Evolutionary conservation across 371 early-diverging fungal genomes (phyloP), one percentile per base, ranked within the genome.

Genomic region (Mortierella sp.): DNA sequence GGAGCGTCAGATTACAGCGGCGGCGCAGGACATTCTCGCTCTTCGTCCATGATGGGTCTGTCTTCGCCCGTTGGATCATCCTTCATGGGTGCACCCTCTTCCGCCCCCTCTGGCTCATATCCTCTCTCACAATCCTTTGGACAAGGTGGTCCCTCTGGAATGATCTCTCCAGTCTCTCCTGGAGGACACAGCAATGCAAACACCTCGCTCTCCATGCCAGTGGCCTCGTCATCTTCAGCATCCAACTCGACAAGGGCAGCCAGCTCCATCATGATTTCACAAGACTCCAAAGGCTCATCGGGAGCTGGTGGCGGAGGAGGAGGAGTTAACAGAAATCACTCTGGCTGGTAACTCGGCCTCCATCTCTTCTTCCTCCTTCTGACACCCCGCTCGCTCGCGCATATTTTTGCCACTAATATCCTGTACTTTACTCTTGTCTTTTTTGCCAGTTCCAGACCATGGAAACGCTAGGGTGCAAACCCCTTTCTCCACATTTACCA

Each of bases 21-120:
- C 31, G 75, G 76, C 24, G 34, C 45, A 34, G 68, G 63, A 14
- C 85, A 81, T 58, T 79, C 85, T 0, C 81, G 85, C n/a, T 73
- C 81, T 9, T 80, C 84, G 7, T 81, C 81, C 11, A 75, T 84
- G 85, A 84, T 81, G 81, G 76, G 81, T n/a, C 28, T 84, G 13
- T 81, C 85, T 6, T 79, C 85, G 0, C 81, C 85, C 3, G 81
- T 63, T 21, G 81, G 85, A 34, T 83, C 82, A 7, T 84, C 84
- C n/a, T 80, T 84, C 70, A 76, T 84, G 79, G 60, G 75, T 5
- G 70, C 83, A 1, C 70, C 84, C 3, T 75, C 84, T 13, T 78
- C 84, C 0, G 54, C 80, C 28, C 75, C 80, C 1, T 78, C 80
- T 21, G 70, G 72, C 21, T 74, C 84, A 10, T 84, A 84, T 45